phyloP scores from a whole-genome alignment of 768 basidiomycete genomes.

The Coprinopsis cinerea region DNA sequence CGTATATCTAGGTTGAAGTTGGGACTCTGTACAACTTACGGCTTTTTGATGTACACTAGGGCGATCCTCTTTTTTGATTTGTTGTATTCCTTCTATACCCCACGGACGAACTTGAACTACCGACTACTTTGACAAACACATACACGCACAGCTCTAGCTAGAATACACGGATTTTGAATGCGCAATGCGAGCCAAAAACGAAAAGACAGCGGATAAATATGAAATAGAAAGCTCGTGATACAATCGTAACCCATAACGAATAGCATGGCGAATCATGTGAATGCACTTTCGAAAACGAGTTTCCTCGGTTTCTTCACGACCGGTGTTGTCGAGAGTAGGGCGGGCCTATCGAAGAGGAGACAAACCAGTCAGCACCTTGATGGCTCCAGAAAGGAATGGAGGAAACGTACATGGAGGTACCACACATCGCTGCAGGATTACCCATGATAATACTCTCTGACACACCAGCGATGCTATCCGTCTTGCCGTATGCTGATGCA shows the following conservation, averaged over 20 bases:
- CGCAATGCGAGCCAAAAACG: no score
- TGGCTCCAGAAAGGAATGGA: neutral
- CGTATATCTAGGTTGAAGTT: no score
- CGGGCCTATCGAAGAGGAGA: slow-evolving; percentile 34
- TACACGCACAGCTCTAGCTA: no score
- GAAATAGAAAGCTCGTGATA: neutral
- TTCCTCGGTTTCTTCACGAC: slow-evolving; percentile 42
- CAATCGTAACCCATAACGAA: neutral
- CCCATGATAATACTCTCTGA: slow-evolving; percentile 99
- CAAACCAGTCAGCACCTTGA: slow-evolving; percentile 6
- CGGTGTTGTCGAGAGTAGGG: slow-evolving; percentile 40
- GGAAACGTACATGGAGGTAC: slow-evolving; percentile 78
- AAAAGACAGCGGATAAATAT: neutral
- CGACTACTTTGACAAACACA: no score
- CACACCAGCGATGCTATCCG: slow-evolving; percentile 90
- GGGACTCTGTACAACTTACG: no score
- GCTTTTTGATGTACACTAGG: no score
- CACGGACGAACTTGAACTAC: no score
- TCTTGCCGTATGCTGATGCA: slow-evolving; percentile 93
- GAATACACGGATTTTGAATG: no score
- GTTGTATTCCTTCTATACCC: no score
- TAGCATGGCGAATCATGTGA: slow-evolving; percentile 20
- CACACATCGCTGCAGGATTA: slow-evolving; percentile 89
- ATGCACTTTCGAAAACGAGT: slow-evolving; percentile 43
- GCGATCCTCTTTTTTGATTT: no score